Conservation (phyloP, 345 rosid genomes). For the Iberis pinnata region DNA sequence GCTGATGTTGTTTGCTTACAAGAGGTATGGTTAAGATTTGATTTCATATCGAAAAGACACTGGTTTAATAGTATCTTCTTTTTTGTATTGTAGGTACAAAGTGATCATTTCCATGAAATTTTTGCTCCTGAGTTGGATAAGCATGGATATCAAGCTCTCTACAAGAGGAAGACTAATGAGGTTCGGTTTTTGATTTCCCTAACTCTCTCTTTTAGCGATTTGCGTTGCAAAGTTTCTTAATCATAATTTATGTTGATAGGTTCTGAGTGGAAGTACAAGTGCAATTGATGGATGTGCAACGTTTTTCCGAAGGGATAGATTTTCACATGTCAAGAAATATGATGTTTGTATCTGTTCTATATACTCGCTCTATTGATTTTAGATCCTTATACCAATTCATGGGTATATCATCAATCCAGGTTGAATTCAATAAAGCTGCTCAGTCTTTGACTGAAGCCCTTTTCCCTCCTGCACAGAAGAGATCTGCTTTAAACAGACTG, state of each 20-base stretch:
- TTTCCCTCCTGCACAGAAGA: constrained; percentile 75
- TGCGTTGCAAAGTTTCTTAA: constrained; percentile 9
- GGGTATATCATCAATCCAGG: constrained; percentile 40
- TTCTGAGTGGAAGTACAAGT: constrained; percentile 49
- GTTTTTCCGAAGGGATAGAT: constrained; percentile 86
- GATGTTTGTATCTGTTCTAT: constrained; percentile 46
- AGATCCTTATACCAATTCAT: constrained; percentile 18
- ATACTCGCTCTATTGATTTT: not conserved
- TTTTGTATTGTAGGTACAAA: constrained; percentile 51
- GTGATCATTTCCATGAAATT: constrained; percentile 83
- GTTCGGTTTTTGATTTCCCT: constrained; percentile 25
- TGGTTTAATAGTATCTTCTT: not conserved
- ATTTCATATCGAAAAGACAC: not conserved
- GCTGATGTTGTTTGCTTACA: constrained; percentile 97
- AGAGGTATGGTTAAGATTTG: constrained; percentile 45
- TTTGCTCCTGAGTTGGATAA: constrained; percentile 91
- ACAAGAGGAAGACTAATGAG: constrained; percentile 87
- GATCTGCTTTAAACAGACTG: constrained; percentile 74
- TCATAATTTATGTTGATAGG: constrained; percentile 39
- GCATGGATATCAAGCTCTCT: constrained; percentile 88
- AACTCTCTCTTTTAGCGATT: not conserved
- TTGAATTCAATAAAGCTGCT: constrained; percentile 97
- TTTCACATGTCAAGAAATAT: constrained; percentile 95
- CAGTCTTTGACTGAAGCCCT: constrained; percentile 92
- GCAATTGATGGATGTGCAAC: constrained; percentile 94